These are phyloP conservation scores for Colletotrichum sp. DNA, from an alignment of 2,329 filamentous ascomycete genomes.

Conservation along the genomic window DNA sequence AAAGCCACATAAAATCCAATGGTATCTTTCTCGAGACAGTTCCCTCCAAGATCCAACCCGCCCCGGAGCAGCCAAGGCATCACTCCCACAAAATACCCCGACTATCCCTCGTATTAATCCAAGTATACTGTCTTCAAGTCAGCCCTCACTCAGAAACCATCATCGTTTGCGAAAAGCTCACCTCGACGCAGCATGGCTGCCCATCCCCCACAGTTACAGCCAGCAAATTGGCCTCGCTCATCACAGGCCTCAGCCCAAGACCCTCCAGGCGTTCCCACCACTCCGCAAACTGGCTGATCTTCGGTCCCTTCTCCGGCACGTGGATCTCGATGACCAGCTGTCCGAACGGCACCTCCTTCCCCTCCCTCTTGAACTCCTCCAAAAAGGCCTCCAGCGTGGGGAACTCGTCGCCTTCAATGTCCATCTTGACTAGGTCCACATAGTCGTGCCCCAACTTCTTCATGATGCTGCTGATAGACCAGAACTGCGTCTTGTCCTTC, in stretches of 20 bases:
- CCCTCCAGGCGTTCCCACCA: background rate
- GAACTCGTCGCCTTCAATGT: conserved; percentile 41
- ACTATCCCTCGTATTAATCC: background rate
- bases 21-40: no score
- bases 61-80: background rate
- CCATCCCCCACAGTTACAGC: background rate
- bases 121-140: background rate
- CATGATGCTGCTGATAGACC: conserved; percentile 37
- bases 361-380: background rate
- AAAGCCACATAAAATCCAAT: no score
- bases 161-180: background rate
- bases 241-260: background rate
- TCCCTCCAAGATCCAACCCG: background rate
- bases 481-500: conserved; percentile 23
- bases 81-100: background rate
- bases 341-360: background rate
- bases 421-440: conserved; percentile 44
- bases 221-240: background rate
- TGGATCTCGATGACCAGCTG: conserved; percentile 18
- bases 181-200: background rate
- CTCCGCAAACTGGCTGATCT: background rate
- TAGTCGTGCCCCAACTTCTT: conserved; percentile 37
- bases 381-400: conserved; percentile 18
- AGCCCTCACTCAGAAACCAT: background rate
- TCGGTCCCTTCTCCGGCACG: background rate